Conservation (phyloP, 1,139 yeast genomes). For the Magnusiomyces suaveolens region DNA sequence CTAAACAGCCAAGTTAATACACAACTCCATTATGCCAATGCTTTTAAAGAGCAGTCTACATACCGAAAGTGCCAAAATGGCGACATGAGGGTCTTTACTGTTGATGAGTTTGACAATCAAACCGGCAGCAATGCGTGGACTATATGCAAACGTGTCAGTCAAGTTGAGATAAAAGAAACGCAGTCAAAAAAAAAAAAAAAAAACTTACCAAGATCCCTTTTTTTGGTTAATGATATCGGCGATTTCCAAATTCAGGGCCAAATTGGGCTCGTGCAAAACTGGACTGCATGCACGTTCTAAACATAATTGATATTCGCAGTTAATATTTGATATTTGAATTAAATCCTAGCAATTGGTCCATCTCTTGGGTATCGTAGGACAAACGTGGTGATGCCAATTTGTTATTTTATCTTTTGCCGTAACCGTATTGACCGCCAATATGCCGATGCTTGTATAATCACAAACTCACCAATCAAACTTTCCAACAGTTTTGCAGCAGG, state of each 20-base stretch:
- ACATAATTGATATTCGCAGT: background rate
- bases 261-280: slow-evolving; percentile 74
- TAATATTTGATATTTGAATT: too few relatives aligned
- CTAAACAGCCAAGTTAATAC: slow-evolving; percentile 7
- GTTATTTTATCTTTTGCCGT: too few relatives aligned
- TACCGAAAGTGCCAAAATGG: slow-evolving; percentile 45
- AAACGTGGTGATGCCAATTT: too few relatives aligned
- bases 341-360: too few relatives aligned
- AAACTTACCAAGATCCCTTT: slow-evolving; percentile 56
- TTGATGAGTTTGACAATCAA: slow-evolving; percentile 81
- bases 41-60: slow-evolving; percentile 1
- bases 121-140: slow-evolving; percentile 85
- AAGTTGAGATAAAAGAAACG: background rate
- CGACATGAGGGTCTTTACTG: slow-evolving; percentile 73
- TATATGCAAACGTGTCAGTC: slow-evolving; percentile 7
- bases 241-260: slow-evolving; percentile 79
- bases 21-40: slow-evolving; percentile 19
- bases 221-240: slow-evolving; percentile 90
- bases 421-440: too few relatives aligned
- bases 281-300: slow-evolving; percentile 83
- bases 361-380: too few relatives aligned
- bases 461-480: background rate
- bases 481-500: background rate
- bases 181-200: background rate
- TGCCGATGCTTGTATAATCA: too few relatives aligned